phyloP scores from a whole-genome alignment of 2,329 filamentous ascomycete species.

The Fusarium acutatum region DNA sequence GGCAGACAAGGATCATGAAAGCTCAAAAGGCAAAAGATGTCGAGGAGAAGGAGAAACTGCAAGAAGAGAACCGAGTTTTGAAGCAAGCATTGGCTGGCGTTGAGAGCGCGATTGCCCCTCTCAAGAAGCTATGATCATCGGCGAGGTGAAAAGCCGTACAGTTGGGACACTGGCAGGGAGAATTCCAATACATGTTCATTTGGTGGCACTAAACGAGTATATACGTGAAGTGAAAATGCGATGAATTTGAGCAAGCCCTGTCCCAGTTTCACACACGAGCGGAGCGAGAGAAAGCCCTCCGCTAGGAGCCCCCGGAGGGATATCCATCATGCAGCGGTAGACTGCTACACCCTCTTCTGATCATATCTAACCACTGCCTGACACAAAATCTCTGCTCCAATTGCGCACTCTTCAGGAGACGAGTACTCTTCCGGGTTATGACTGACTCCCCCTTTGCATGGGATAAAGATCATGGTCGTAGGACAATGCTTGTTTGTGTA shows the following conservation, averaged over 20 bases:
- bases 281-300: background rate
- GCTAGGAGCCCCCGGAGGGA: background rate
- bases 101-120: too few species aligned
- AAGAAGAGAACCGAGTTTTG: too few species aligned
- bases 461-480: conserved; percentile 48
- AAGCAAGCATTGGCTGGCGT: too few species aligned
- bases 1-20: too few species aligned
- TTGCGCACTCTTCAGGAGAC: conserved; percentile 43
- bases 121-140: too few species aligned
- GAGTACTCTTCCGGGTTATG: conserved; percentile 41
- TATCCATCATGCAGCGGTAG: accelerated
- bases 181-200: too few species aligned
- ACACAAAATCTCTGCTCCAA: conserved; percentile 36
- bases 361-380: conserved; percentile 39
- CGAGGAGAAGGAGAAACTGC: too few species aligned
- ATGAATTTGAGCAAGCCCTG: background rate
- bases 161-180: too few species aligned
- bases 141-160: too few species aligned
- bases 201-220: too few species aligned
- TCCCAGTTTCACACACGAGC: conserved; percentile 26
- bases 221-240: too few species aligned
- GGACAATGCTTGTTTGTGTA: conserved; percentile 43
- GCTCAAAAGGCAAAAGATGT: too few species aligned
- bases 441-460: conserved; percentile 45
- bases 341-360: conserved; percentile 16